These are phyloP conservation scores for Penicillium sp. DNA, from an alignment of 2,329 filamentous ascomycete species.

Conservation along the genomic window DNA sequence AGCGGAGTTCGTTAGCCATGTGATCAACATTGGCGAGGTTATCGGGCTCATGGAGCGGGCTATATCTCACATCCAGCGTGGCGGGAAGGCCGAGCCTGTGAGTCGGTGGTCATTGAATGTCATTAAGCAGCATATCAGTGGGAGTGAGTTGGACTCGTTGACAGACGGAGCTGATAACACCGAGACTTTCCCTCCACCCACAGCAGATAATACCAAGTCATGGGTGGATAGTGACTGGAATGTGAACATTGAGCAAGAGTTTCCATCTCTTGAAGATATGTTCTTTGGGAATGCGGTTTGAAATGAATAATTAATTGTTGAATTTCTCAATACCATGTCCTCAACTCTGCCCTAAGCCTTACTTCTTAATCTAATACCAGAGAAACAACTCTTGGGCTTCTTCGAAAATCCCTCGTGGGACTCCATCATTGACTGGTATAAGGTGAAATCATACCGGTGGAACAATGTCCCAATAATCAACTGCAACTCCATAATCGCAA, in stretches of 20 bases:
- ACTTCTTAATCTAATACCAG: slow-evolving; percentile 17
- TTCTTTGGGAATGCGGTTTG: slow-evolving; percentile 13
- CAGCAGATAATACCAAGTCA: background rate
- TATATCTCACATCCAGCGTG: slow-evolving; percentile 18
- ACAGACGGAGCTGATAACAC: background rate
- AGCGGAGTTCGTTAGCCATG: slow-evolving; percentile 9
- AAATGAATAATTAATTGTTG: background rate
- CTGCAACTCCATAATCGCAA: slow-evolving; percentile 45
- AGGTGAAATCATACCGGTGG: slow-evolving; percentile 20
- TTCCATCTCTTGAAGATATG: slow-evolving; percentile 19
- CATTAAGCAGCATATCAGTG: slow-evolving; percentile 12
- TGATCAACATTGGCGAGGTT: background rate
- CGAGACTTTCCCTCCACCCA: background rate
- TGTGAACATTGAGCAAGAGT: slow-evolving; percentile 13
- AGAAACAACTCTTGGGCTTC: slow-evolving; percentile 22
- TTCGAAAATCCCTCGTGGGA: slow-evolving; percentile 26
- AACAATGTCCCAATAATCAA: slow-evolving; percentile 36
- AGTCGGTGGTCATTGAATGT: slow-evolving; percentile 17
- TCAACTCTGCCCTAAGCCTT: background rate
- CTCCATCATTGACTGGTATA: slow-evolving; percentile 18
- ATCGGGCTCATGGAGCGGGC: slow-evolving; percentile 9
- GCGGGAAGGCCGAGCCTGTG: slow-evolving; percentile 17
- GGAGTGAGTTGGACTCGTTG: background rate
- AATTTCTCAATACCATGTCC: background rate
- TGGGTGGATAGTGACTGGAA: slow-evolving; percentile 9